These are phyloP conservation scores for Xylaria curta DNA, from an alignment of 495 filamentous ascomycete genomes.

Conservation along the genomic window DNA sequence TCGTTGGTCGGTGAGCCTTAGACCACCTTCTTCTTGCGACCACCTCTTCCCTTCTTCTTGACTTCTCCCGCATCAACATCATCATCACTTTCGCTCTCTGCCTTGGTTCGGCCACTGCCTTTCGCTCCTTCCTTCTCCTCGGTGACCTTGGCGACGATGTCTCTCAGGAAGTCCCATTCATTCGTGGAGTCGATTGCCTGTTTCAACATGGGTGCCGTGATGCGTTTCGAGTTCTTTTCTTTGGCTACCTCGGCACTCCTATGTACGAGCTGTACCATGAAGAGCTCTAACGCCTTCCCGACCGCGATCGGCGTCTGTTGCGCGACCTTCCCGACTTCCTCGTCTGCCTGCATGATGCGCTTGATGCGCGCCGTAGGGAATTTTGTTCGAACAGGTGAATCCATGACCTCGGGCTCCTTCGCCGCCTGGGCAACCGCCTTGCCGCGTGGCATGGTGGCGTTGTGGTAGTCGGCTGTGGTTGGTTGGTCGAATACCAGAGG, in stretches of 20 bases:
- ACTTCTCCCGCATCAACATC: conserved; percentile 41
- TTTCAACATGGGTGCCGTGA: conserved; percentile 90
- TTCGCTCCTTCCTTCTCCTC: conserved; percentile 61
- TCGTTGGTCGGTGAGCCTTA: neutral
- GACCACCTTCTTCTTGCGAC: conserved; percentile 51
- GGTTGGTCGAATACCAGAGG: conserved; percentile 24
- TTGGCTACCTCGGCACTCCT: conserved; percentile 85
- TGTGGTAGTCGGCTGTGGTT: conserved; percentile 49
- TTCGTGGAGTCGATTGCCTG: conserved; percentile 83
- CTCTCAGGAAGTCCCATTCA: conserved; percentile 88
- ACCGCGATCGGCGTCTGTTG: conserved; percentile 96
- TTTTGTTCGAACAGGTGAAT: conserved; percentile 85
- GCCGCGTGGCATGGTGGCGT: conserved; percentile 52
- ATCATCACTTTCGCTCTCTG: conserved; percentile 54
- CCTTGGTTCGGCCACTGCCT: conserved; percentile 36
- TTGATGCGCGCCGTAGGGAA: conserved; percentile 98
- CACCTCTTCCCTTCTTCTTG: conserved; percentile 51
- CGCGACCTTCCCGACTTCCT: conserved; percentile 98
- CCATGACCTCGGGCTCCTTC: conserved; percentile 48
- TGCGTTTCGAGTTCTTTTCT: conserved; percentile 81
- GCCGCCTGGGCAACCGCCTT: conserved; percentile 44
- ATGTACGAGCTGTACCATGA: conserved; percentile 92
- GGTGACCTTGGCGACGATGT: conserved; percentile 88
- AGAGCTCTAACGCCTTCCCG: conserved; percentile 93
- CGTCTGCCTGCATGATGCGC: conserved; percentile 99